Evolutionary conservation across 2,329 filamentous ascomycete genomes (phyloP).

Genomic region (Akanthomyces muscarius): DNA sequence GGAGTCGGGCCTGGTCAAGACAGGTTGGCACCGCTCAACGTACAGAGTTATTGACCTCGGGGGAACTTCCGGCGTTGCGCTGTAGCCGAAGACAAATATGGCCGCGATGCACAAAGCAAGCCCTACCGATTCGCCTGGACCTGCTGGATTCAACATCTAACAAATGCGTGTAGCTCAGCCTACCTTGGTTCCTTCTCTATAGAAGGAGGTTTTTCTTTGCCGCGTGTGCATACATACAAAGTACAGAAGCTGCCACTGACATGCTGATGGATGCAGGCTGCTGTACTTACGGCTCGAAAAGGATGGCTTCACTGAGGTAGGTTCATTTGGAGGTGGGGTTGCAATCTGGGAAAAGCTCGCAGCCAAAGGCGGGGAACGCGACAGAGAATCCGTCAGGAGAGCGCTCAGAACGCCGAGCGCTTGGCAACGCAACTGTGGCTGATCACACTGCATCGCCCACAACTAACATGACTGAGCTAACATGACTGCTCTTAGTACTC

Average conservation of each 20-base stretch:
- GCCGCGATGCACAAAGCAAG: no score
- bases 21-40: neutral
- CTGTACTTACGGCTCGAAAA: neutral
- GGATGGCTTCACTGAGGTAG: neutral
- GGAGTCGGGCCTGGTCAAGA: neutral
- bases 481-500: no score
- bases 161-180: no score
- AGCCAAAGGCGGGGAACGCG: neutral
- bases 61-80: neutral
- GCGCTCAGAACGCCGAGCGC: neutral
- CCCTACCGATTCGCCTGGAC: no score
- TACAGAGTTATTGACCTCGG: neutral
- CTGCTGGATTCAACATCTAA: no score
- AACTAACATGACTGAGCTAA: no score
- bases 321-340: neutral
- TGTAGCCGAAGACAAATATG: neutral
- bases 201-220: no score
- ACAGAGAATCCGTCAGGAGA: neutral
- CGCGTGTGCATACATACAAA: no score
- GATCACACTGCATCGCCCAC: no score
- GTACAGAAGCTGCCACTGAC: no score
- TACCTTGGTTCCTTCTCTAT: no score
- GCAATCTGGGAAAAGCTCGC: neutral
- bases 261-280: neutral
- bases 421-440: no score